Conservation (phyloP, 768 basidiomycete species). For the Chalciporus pseudorubinellus region DNA sequence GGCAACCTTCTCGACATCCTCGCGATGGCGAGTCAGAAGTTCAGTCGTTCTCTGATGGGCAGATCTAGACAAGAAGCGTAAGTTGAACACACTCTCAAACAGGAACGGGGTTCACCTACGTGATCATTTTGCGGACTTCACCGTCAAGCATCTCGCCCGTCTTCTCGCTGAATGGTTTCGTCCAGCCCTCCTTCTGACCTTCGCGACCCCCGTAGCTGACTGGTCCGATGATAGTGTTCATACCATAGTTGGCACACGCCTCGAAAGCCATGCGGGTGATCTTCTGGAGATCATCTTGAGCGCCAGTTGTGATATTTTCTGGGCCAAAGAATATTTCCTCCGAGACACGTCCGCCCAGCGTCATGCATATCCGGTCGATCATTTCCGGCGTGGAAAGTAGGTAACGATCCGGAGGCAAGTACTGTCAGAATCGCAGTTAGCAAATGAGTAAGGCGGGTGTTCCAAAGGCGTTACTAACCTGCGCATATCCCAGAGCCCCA, state of each 20-base stretch:
- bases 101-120: constrained; percentile 38
- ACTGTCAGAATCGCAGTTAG: constrained; percentile 44
- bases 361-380: constrained; percentile 96
- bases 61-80: constrained; percentile 37
- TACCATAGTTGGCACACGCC: constrained; percentile 93
- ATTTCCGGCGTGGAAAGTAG: constrained; percentile 94
- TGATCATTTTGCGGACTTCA: constrained; percentile 96
- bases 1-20: constrained; percentile 93
- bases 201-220: constrained; percentile 93
- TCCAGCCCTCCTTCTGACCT: constrained; percentile 82
- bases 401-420: constrained; percentile 94
- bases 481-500: constrained; percentile 94
- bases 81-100: constrained; percentile 2
- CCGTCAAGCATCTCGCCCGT: constrained; percentile 91
- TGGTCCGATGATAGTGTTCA: constrained; percentile 93
- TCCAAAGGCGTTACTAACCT: constrained; percentile 47
- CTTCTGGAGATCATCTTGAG: constrained; percentile 97
- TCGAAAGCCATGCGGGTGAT: constrained; percentile 98
- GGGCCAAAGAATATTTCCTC: constrained; percentile 97
- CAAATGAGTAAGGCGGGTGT: not conserved
- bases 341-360: constrained; percentile 93
- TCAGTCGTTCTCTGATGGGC: constrained; percentile 84
- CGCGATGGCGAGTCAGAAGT: constrained; percentile 76
- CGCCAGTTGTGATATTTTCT: constrained; percentile 94
- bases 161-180: constrained; percentile 97